Evolutionary conservation across 2,329 filamentous ascomycete genomes (phyloP), one percentile per base, ranked within the genome.

Genomic region (Fusarium newnesense): DNA sequence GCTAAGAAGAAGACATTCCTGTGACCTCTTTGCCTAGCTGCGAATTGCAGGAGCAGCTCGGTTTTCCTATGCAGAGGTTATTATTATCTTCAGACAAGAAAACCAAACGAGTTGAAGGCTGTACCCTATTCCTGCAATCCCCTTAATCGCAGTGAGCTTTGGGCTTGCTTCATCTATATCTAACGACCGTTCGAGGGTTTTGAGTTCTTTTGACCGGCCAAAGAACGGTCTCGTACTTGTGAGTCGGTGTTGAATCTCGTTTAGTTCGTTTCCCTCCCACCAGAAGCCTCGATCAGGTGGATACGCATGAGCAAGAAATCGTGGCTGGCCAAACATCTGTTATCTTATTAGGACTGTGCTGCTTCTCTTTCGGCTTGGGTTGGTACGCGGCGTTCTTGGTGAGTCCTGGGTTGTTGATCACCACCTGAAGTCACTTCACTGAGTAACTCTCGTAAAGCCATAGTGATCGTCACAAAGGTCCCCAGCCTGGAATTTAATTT

Each of bases 341-440:
- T 4, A 54, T 13, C 2, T 0, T 16, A 39, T 54, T 39, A 54
- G 50, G 36, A 54, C 36, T 54, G 7, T 4, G 2, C 24, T 53
- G 9, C 7, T 53, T 28, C 9, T 39, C 1, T 2, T 18, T 53
- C 0, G 28, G 39, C 19, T 1, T 21, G 50, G 34, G 18, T 9
- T 26, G 18, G 2, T 34, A 47, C 40, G 7, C 40, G 54, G 1
- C 42, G 42, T 1, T 39, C 12, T 28, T 2, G 2, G 7, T 0
- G 13, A 12, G 10, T 2, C 0, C 7, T 5, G 0, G 24, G 7
- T 0, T 30, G 50, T 1, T 54, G 19, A 0, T 4, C 3, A 0
- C 50, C 9, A 1, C 13, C 24, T 13, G 2, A 7, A 7, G 10
- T 54, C 9, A 54, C 24, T 0, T 54, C 10, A 3, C 2, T 30